Percentiles rank a stretch among this genome's conserved stretches.
These are phyloP conservation scores for Maudiozyma turicensis DNA, from an alignment of 805 yeast species.

Conservation along the genomic window DNA sequence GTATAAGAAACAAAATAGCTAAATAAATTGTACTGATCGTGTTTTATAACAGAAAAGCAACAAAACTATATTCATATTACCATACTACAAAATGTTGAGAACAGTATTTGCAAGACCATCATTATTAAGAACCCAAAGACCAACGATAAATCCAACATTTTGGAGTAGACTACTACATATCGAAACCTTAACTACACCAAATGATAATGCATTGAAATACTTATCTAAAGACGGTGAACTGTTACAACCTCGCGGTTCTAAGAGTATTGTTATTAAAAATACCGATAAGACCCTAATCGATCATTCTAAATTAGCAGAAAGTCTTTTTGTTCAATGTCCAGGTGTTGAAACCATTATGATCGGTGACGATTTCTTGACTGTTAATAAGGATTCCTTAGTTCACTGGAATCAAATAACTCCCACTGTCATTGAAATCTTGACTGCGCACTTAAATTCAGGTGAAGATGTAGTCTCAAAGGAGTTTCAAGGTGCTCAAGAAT, in stretches of 20 bases:
- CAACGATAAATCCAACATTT: neutral
- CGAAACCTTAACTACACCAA: constrained; percentile 56
- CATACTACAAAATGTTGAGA: neutral
- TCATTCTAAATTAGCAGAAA: constrained; percentile 54
- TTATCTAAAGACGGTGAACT: constrained; percentile 32
- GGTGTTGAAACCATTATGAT: constrained; percentile 60
- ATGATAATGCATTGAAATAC: constrained; percentile 66
- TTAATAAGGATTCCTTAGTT: constrained; percentile 54
- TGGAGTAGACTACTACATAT: constrained; percentile 19
- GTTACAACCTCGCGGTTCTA: constrained; percentile 24
- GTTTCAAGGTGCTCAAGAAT: constrained; percentile 26
- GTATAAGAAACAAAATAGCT: too few species aligned
- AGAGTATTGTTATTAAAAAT: constrained; percentile 27
- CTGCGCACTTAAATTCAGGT: constrained; percentile 24
- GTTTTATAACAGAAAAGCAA: too few species aligned
- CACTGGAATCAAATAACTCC: constrained; percentile 70
- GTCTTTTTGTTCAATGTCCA: constrained; percentile 41
- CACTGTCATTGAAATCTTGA: constrained; percentile 36
- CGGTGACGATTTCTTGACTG: constrained; percentile 65
- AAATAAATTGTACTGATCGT: neutral
- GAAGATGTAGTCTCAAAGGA: constrained; percentile 18
- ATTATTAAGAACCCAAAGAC: neutral
- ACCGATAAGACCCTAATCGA: constrained; percentile 26
- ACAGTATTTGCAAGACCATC: neutral
- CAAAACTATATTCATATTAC: neutral